phyloP scores from a whole-genome alignment of 2,329 filamentous ascomycete genomes.

The Penicillium sp. region DNA sequence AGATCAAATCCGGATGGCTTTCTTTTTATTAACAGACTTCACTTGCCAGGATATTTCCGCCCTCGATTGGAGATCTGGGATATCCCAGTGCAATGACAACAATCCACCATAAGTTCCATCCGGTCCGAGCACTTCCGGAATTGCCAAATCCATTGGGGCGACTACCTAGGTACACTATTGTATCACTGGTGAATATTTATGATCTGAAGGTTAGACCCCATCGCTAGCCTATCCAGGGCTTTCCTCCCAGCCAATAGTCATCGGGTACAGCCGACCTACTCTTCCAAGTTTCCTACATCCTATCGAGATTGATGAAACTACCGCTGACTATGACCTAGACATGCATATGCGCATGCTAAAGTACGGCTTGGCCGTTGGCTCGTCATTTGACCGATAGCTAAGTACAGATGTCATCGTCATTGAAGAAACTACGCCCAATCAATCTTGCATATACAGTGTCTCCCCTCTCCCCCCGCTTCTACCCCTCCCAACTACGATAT shows the following conservation, averaged over 20 bases:
- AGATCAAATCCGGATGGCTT: too few relatives aligned
- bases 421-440: conserved; percentile 5
- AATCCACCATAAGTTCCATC: background rate
- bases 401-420: conserved; percentile 1
- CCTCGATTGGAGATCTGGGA: too few relatives aligned
- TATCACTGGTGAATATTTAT: background rate
- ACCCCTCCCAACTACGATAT: conserved; percentile 1
- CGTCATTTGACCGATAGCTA: too few relatives aligned
- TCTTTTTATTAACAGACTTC: too few relatives aligned
- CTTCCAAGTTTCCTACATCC: background rate
- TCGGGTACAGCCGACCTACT: background rate
- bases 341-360: background rate
- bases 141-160: background rate
- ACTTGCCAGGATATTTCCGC: too few relatives aligned
- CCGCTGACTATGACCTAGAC: background rate
- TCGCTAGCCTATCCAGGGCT: background rate
- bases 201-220: background rate
- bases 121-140: conserved; percentile 6
- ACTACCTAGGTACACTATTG: background rate
- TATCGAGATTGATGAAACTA: background rate
- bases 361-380: background rate
- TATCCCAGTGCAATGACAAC: too few relatives aligned
- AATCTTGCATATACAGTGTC: background rate
- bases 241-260: background rate
- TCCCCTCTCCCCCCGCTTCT: background rate